phyloP scores from a whole-genome alignment of 2,329 filamentous ascomycete species.

The Alternaria arbusti region DNA sequence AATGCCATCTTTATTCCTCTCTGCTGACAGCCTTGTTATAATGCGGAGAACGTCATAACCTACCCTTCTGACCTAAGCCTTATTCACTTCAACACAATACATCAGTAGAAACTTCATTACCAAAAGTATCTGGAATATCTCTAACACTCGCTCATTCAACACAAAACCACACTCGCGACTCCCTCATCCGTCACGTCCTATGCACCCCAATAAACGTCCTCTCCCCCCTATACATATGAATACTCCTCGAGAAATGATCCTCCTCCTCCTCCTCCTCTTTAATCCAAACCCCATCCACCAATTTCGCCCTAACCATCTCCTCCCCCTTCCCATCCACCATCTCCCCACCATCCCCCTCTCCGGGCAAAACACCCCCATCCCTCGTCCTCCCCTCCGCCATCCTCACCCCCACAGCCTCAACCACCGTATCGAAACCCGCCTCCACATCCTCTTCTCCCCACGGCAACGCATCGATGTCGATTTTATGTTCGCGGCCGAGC shows the following conservation, averaged over 20 bases:
- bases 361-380: conserved; percentile 24
- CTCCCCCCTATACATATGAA: conserved; percentile 43
- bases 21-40: no score
- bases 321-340: conserved; percentile 31
- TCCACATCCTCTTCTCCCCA: conserved; percentile 79
- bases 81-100: no score
- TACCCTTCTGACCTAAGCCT: no score
- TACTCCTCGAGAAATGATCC: conserved; percentile 42
- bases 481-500: conserved; percentile 73
- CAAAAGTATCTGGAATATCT: no score
- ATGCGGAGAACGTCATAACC: no score
- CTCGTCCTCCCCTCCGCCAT: conserved; percentile 45
- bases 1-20: no score
- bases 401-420: conserved; percentile 72
- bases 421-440: conserved; percentile 80
- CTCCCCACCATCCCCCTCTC: conserved; percentile 61
- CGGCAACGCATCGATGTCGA: conserved; percentile 79
- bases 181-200: not conserved
- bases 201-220: conserved; percentile 45
- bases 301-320: conserved; percentile 51
- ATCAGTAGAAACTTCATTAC: no score
- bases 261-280: conserved; percentile 45
- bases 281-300: conserved; percentile 52
- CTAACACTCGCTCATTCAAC: no score
- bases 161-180: no score